These are phyloP conservation scores for Hortiboletus flavorubellus DNA, from an alignment of 768 basidiomycete genomes.

Conservation along the genomic window DNA sequence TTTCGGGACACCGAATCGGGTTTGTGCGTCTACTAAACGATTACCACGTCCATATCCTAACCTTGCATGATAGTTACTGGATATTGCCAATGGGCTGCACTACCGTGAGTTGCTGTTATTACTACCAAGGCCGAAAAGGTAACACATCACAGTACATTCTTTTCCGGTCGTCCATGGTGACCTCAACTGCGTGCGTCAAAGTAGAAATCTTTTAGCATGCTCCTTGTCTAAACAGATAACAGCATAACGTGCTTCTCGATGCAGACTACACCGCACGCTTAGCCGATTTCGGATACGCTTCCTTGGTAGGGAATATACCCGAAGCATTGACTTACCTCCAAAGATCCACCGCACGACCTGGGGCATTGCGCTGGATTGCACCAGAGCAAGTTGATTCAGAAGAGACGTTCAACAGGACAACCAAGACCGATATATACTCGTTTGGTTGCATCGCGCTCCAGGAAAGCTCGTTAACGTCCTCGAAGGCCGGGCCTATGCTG, in stretches of 20 bases:
- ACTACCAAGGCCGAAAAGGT: neutral
- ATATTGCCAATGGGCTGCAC: no score
- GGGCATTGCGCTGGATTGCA: neutral
- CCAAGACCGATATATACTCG: slow-evolving; percentile 8
- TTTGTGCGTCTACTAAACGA: no score
- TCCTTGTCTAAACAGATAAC: neutral
- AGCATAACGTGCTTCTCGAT: slow-evolving; percentile 17
- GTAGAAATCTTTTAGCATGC: no score
- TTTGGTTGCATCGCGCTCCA: slow-evolving; percentile 29
- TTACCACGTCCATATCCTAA: no score
- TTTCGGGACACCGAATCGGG: no score
- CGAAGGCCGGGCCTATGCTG: neutral
- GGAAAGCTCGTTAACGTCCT: slow-evolving; percentile 3
- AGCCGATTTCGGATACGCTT: slow-evolving; percentile 33
- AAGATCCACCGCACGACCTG: neutral
- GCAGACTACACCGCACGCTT: slow-evolving; percentile 33
- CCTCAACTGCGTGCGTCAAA: neutral
- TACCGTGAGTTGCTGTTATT: no score
- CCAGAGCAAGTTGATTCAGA: no score
- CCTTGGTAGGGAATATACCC: no score
- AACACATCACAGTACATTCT: neutral
- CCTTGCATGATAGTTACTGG: no score
- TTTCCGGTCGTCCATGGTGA: neutral
- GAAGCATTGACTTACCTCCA: no score
- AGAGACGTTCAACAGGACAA: no score